Evolutionary conservation across 106 monocot genomes (phyloP).

Genomic region (Dendrobium nobile): DNA sequence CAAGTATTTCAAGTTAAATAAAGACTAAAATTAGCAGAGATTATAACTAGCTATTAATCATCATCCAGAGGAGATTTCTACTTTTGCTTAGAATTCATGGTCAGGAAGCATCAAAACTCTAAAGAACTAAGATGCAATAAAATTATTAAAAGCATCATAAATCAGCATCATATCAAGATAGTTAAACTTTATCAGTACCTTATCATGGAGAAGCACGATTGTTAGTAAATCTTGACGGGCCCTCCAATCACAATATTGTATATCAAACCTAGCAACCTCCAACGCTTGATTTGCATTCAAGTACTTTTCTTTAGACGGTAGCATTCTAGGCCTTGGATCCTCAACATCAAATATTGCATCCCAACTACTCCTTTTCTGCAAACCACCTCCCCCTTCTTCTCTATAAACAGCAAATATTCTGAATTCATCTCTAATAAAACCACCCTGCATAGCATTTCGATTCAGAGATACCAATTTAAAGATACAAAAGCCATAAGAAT

Average conservation of each 20-base stretch:
- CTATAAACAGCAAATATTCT: slow-evolving; percentile 51
- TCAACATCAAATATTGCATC: slow-evolving; percentile 84
- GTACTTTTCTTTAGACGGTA: slow-evolving; percentile 45
- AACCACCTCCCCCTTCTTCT: slow-evolving; percentile 27
- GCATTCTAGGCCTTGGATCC: slow-evolving; percentile 61
- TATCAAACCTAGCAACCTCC: slow-evolving; percentile 89
- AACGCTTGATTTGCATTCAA: slow-evolving; percentile 78
- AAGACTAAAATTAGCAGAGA: background rate
- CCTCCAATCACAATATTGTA: slow-evolving; percentile 94
- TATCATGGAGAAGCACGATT: slow-evolving; percentile 91
- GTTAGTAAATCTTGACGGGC: slow-evolving; percentile 84
- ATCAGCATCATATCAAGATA: background rate
- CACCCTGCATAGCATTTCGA: slow-evolving; percentile 24
- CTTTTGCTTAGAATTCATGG: background rate
- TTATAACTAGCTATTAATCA: background rate
- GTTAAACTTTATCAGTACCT: slow-evolving; percentile 34
- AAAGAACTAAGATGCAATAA: background rate
- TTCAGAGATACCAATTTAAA: background rate
- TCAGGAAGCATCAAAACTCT: background rate
- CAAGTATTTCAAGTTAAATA: background rate
- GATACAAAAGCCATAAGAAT: background rate
- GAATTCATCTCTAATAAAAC: slow-evolving; percentile 28
- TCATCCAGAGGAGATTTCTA: background rate
- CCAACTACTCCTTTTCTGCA: slow-evolving; percentile 60
- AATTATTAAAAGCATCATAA: background rate